phyloP scores from a whole-genome alignment of 768 basidiomycete species.

The Suillus decipiens region DNA sequence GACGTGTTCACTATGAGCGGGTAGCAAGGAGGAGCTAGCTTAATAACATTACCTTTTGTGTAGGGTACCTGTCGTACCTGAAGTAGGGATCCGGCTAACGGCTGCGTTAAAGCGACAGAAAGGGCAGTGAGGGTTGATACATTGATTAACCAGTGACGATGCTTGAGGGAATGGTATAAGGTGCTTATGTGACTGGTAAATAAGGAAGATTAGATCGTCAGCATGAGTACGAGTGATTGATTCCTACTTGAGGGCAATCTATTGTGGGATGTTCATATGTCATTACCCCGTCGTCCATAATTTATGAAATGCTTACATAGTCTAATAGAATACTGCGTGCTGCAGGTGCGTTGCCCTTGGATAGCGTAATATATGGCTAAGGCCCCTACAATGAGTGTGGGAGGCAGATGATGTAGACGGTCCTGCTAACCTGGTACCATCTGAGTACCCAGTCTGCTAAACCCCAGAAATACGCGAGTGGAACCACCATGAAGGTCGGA shows the following conservation, averaged over 20 bases:
- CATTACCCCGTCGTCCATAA: neutral
- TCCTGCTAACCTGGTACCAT: constrained; percentile 53
- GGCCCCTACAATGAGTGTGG: neutral
- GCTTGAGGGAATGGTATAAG: constrained; percentile 47
- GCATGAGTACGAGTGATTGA: neutral
- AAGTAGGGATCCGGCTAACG: constrained; percentile 43
- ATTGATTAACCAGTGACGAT: constrained; percentile 56
- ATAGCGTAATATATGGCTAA: constrained; percentile 64
- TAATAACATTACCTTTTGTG: no score
- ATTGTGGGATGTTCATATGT: neutral
- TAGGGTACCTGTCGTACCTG: no score
- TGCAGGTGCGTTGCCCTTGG: constrained; percentile 52
- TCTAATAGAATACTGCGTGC: constrained; percentile 64
- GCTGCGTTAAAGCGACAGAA: constrained; percentile 52
- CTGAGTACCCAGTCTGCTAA: constrained; percentile 55
- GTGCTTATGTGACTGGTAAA: constrained; percentile 41
- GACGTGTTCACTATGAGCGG: no score
- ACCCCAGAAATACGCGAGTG: constrained; percentile 51
- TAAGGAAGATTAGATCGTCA: constrained; percentile 11
- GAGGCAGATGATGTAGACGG: neutral
- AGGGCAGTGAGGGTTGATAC: constrained; percentile 53
- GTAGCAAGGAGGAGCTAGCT: no score
- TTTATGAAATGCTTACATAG: constrained; percentile 49
- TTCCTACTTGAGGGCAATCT: constrained; percentile 48
- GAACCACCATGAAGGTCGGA: constrained; percentile 53